Base-by-base conservation (phyloP, 2,329 filamentous ascomycete species). In the Ophiostoma angusticollis region DNA sequence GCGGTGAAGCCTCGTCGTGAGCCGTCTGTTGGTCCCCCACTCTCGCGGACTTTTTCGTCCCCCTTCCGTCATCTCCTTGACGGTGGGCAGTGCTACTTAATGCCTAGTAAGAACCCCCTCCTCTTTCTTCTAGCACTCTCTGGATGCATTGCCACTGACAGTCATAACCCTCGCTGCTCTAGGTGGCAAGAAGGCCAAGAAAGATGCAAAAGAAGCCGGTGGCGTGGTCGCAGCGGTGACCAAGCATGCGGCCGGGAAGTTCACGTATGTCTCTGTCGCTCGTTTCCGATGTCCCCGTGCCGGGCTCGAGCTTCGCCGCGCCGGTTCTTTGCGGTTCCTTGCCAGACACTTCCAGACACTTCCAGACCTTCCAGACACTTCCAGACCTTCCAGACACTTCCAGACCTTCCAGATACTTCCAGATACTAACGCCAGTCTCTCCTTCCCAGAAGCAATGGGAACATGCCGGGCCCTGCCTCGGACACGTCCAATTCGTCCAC, bases 151-250 rank as follows among this genome's bases (percentile, higher is more conserved):
- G 28, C 7, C 14, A 18, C 24, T 2, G 17, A 19, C 19, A 9
- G 35, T 44, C 18, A 37, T 28, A 16, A 27, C 6, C 18, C 9
- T 33, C 22, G 16, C 23, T 25, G 16, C 25, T 27, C 21, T 17
- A 49, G 47, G 40, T 43, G 37, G 41, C 31, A 69, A 69, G 61
- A 71, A 69, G 55, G 59, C 67, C 51, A 67, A 60, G 56, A 72
- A 69, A 59, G 58, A 70, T 68, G 67, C 62, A 54, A 70, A 62
- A 64, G 66, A 70, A 51, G 58, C 57, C 52, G 63, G 66, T 50
- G 63, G 65, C 49, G 67, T 71, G 50, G 61, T 65, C 49, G 66
- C 67, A 34, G 67, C 66, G 57, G 62, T 70, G 59, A 69, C 63
- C 46, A 68, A 64, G 52, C 65, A 72, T 49, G 61, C 61, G 50